Conservation (phyloP, 768 basidiomycete species). For the Suillus americanus region DNA sequence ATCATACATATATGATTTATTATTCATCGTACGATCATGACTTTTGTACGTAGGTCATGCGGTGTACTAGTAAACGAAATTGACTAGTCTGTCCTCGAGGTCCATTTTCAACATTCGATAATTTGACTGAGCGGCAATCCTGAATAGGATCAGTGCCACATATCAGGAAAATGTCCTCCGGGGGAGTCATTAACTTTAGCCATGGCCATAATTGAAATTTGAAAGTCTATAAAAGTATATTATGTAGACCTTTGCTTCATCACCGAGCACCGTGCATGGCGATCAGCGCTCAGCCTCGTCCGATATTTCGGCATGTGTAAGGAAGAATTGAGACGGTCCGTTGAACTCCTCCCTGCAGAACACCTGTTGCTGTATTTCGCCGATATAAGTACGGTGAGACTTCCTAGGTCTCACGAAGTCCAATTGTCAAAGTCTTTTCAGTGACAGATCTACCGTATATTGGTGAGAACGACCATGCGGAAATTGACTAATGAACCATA, state of each 20-base stretch:
- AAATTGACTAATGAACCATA: neutral
- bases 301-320: neutral
- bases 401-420: neutral
- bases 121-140: neutral
- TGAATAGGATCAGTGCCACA: too few relatives aligned
- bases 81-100: neutral
- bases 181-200: too few relatives aligned
- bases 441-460: too few relatives aligned
- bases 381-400: neutral
- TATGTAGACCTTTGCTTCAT: too few relatives aligned
- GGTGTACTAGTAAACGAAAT: neutral
- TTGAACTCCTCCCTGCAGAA: neutral
- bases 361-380: neutral
- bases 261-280: too few relatives aligned
- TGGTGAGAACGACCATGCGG: neutral
- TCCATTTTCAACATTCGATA: neutral
- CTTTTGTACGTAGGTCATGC: neutral
- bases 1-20: conserved; percentile 21
- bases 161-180: too few relatives aligned
- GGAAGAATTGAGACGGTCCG: neutral
- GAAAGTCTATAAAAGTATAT: too few relatives aligned
- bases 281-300: neutral
- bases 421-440: neutral
- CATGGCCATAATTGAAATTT: too few relatives aligned
- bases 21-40: neutral